A percentile compares a stretch with the other conserved stretches of the same genome.
phyloP scores from a whole-genome alignment of 176 grass and related monocot species.

The Carex parvula region DNA sequence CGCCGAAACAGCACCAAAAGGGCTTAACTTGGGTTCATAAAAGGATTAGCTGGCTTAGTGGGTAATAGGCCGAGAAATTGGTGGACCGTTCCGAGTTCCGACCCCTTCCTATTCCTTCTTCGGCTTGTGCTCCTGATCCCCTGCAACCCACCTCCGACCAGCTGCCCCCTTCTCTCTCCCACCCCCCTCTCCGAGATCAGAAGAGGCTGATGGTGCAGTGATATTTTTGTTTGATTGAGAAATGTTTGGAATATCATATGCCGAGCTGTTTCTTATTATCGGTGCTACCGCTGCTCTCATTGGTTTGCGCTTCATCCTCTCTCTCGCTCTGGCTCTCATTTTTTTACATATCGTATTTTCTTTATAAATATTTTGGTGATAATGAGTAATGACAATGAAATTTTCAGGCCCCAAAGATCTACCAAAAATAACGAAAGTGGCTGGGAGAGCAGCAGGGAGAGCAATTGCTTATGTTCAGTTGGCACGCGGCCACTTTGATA shows the following conservation, averaged over 20 bases:
- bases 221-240: neutral
- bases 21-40: too few relatives aligned
- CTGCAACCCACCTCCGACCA: neutral
- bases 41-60: too few relatives aligned
- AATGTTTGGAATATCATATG: conserved; percentile 52
- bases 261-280: conserved; percentile 42
- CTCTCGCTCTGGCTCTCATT: neutral
- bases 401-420: conserved; percentile 69
- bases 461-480: conserved; percentile 65
- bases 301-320: conserved; percentile 11
- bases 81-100: neutral
- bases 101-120: neutral
- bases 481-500: conserved; percentile 56
- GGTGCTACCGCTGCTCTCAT: conserved; percentile 44
- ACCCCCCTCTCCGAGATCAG: neutral
- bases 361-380: neutral
- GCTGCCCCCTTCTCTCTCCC: neutral
- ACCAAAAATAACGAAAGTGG: conserved; percentile 58
- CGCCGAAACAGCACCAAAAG: too few relatives aligned
- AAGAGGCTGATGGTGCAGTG: neutral
- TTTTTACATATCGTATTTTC: neutral
- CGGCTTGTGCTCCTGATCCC: neutral
- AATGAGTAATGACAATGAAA: neutral
- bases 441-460: conserved; percentile 63
- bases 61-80: neutral